Percentiles rank a stretch among this genome's conserved stretches.
Evolutionary conservation across 1,284 basidiomycete species (phyloP).

Genomic region (Microbotryomycetes sp.): DNA sequence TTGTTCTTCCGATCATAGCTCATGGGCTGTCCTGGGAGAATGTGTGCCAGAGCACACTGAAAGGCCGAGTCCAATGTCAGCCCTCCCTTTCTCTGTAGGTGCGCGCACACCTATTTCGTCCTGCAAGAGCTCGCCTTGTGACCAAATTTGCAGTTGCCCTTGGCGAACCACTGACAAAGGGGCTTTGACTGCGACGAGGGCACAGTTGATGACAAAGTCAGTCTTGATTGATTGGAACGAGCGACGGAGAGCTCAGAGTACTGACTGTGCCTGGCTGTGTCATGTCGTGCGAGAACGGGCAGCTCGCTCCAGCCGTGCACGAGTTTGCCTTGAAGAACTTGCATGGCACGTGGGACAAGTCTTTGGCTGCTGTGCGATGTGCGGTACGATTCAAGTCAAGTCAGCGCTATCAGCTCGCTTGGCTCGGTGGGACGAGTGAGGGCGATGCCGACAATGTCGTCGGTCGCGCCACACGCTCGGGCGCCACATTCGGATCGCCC

Average conservation of each 20-base stretch:
- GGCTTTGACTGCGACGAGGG: constrained; percentile 60
- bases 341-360: constrained; percentile 93
- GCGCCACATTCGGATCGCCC: no score
- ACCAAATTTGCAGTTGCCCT: constrained; percentile 93
- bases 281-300: constrained; percentile 81
- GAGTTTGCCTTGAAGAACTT: constrained; percentile 87
- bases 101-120: background rate
- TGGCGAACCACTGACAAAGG: constrained; percentile 80
- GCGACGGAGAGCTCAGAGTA: background rate
- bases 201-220: background rate
- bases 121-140: constrained; percentile 66
- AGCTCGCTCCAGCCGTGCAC: constrained; percentile 70
- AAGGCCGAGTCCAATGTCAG: background rate
- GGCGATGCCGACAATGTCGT: no score
- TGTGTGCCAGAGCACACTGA: constrained; percentile 67
- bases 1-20: constrained; percentile 98
- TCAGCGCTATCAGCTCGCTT: background rate
- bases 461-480: background rate
- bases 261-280: constrained; percentile 37
- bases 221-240: background rate
- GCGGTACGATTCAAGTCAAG: background rate
- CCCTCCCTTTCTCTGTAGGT: background rate
- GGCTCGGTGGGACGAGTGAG: background rate
- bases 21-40: constrained; percentile 85
- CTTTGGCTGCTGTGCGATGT: constrained; percentile 54